A percentile compares a stretch with the other conserved stretches of the same genome.
phyloP scores from a whole-genome alignment of 106 monocot species.

The Dioscorea zingiberensis region DNA sequence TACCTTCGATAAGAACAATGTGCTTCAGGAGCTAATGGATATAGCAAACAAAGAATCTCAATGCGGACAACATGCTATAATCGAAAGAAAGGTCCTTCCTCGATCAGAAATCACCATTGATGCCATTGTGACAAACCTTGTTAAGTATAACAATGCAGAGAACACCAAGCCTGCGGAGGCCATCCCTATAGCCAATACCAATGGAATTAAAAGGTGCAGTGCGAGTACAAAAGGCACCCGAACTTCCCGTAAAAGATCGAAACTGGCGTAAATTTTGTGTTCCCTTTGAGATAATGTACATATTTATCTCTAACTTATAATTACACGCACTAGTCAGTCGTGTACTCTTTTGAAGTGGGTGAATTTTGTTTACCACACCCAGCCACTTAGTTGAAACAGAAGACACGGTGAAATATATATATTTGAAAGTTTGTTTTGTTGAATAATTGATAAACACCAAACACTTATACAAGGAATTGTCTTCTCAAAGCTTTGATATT shows the following conservation, averaged over 20 bases:
- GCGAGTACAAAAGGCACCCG: constrained; percentile 4
- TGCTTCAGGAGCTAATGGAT: constrained; percentile 45
- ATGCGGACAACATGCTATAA: constrained; percentile 53
- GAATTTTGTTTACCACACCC: not conserved
- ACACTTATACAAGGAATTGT: too few species aligned
- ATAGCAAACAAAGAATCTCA: constrained; percentile 34
- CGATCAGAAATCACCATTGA: constrained; percentile 30
- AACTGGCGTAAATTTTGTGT: not conserved
- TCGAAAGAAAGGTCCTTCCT: constrained; percentile 40
- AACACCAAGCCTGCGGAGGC: not conserved
- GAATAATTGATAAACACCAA: too few species aligned
- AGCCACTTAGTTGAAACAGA: not conserved
- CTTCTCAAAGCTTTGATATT: too few species aligned
- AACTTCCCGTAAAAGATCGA: constrained; percentile 20
- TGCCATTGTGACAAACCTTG: constrained; percentile 64
- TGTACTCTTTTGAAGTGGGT: too few species aligned
- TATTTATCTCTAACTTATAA: not conserved
- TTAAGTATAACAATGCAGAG: constrained; percentile 10
- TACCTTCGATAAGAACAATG: constrained; percentile 34
- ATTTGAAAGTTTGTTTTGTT: too few species aligned
- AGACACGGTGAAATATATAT: too few species aligned
- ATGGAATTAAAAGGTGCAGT: not conserved
- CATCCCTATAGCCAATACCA: not conserved
- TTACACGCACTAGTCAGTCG: not conserved
- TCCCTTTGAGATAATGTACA: not conserved